Conservation (phyloP, 306 rosid genomes). For the Spatholobus suberectus region DNA sequence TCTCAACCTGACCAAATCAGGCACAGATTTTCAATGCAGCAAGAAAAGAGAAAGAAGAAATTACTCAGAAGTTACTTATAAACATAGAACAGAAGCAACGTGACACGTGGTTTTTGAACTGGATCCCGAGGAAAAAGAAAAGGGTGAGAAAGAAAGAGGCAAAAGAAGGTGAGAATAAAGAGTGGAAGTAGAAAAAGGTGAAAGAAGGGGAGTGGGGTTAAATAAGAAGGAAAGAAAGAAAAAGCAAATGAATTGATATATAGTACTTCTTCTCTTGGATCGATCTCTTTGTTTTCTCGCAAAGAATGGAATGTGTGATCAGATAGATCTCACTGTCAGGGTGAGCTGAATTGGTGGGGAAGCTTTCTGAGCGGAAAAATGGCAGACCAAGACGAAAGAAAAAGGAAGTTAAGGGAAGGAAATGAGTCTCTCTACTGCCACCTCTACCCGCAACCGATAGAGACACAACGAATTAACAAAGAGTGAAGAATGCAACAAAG, state of each 20-base stretch:
- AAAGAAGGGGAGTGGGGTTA: not conserved
- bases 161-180: not conserved
- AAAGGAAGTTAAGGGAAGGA: not conserved
- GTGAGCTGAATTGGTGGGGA: slow-evolving; percentile 46
- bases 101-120: not conserved
- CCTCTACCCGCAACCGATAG: slow-evolving; percentile 73
- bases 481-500: slow-evolving; percentile 20
- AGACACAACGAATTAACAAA: slow-evolving; percentile 42
- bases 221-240: not conserved
- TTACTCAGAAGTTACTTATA: not conserved
- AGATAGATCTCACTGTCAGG: slow-evolving; percentile 22
- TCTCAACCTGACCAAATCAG: not conserved
- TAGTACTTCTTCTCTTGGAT: not conserved
- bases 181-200: not conserved
- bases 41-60: not conserved
- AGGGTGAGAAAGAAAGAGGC: slow-evolving; percentile 24
- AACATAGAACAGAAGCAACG: not conserved
- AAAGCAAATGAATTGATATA: not conserved
- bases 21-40: not conserved
- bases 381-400: slow-evolving; percentile 23
- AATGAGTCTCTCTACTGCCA: slow-evolving; percentile 43
- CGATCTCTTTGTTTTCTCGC: slow-evolving; percentile 26
- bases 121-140: not conserved
- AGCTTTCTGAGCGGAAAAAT: slow-evolving; percentile 56
- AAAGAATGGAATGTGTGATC: not conserved